Evolutionary conservation across 2,329 filamentous ascomycete genomes (phyloP).

Genomic region (Fusarium bactridioides): DNA sequence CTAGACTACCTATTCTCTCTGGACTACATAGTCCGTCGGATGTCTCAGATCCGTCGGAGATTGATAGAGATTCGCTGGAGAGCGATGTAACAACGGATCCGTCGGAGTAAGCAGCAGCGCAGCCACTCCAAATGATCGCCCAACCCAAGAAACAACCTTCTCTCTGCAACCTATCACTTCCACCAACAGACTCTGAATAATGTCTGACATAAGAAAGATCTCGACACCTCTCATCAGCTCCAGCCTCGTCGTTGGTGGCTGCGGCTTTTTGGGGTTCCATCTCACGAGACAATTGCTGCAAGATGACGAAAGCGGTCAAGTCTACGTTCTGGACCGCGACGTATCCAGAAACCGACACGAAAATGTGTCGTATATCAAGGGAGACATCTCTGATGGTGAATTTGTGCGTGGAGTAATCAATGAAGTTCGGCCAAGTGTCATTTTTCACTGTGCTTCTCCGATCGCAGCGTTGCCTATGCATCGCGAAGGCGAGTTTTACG

Average conservation of each 20-base stretch:
- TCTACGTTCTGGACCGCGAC: constrained; percentile 44
- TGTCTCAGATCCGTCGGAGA: neutral
- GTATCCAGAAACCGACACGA: constrained; percentile 35
- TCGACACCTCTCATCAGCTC: neutral
- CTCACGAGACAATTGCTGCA: neutral
- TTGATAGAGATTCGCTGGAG: neutral
- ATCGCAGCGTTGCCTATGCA: constrained; percentile 31
- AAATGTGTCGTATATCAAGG: constrained; percentile 37
- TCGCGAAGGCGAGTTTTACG: constrained; percentile 28
- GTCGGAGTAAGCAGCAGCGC: neutral
- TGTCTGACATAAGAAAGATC: neutral
- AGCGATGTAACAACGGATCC: neutral
- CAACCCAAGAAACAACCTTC: neutral
- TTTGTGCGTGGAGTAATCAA: constrained; percentile 25
- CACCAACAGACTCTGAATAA: accelerated
- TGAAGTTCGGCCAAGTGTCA: constrained; percentile 37
- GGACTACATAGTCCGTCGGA: neutral
- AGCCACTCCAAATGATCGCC: neutral
- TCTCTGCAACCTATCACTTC: no score
- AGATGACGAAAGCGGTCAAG: constrained; percentile 26
- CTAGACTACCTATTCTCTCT: no score
- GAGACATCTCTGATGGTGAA: constrained; percentile 37
- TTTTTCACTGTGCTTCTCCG: constrained; percentile 47
- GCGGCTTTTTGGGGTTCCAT: constrained; percentile 46
- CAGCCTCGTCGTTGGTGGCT: constrained; percentile 43